Base-by-base conservation (phyloP, 768 basidiomycete genomes). In the Trametes sanguinea region DNA sequence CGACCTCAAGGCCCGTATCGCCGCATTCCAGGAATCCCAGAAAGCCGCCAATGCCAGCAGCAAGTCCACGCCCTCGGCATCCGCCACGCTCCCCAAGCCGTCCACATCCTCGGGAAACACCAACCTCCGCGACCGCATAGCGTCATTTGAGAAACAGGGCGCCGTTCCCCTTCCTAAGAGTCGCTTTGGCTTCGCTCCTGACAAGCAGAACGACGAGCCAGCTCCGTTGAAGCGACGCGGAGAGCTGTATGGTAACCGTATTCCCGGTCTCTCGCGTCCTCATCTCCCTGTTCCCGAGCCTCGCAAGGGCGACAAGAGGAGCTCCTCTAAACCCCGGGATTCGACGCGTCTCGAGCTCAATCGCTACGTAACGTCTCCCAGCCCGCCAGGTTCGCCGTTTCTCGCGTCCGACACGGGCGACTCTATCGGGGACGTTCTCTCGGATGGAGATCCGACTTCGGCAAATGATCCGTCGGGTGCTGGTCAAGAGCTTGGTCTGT, bases 1-100 rank as follows among this genome's bases (percentile, higher is more conserved):
- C 54, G 89, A 88, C 72, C 83, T 92, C 70, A 91, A 87, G 75
- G 90, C 92, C 67, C 87, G 91, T 56, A 92, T 93, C 64, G 91
- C 91, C 16, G 90, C 90, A 30, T 77, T 93, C 51, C 85, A 93
- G 71, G 89, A 90, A 66, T 81, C 83, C 60, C 71, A 73, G 67
- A 54, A 65, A 57, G 37, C 61, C 30, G 48, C 48, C 39, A 51
- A 68, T 55, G 54, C 60, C 70, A 63, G 35, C 11, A 43, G 62
- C 67, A 57, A 37, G 46, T 29, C 29, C 13, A 27, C 17, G 32
- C 54, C 72, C 57, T 63, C 57, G 74, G 74, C 60, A 69, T 56
- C 63, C 33, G 35, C 42, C 7, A 27, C 54, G 27, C 63, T 65
- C 39, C 51, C 58, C 17, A 66, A 64, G 46, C 59, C 59, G 4